A percentile compares a stretch with the other conserved stretches of the same genome.
phyloP scores from a whole-genome alignment of 2,329 filamentous ascomycete species.

The Botrytis hyacinthi region DNA sequence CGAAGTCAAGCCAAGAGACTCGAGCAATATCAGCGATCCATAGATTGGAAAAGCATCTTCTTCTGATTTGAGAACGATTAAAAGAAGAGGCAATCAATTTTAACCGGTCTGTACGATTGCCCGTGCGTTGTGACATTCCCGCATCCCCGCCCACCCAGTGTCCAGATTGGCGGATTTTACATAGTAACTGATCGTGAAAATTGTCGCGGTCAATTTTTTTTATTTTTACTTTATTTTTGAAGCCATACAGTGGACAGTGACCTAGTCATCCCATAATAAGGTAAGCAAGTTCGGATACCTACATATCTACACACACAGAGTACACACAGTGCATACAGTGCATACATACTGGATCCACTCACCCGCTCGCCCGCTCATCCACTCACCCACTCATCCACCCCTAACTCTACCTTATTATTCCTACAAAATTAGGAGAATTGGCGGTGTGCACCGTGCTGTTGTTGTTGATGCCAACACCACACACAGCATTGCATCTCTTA shows the following conservation, averaged over 20 bases:
- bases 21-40: neutral
- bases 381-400: constrained; percentile 19
- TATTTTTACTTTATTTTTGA: neutral
- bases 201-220: constrained; percentile 8
- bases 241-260: constrained; percentile 12
- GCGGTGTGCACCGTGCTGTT: constrained; percentile 31
- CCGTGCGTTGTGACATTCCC: constrained; percentile 35
- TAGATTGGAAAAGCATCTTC: neutral
- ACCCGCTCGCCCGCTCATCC: neutral
- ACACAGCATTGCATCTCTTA: constrained; percentile 12
- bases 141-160: constrained; percentile 28
- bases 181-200: constrained; percentile 26
- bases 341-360: constrained; percentile 16
- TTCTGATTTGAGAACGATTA: constrained; percentile 12
- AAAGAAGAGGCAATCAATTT: constrained; percentile 23
- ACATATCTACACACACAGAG: constrained; percentile 31
- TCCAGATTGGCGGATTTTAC: constrained; percentile 35
- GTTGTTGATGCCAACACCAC: constrained; percentile 18
- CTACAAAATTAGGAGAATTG: constrained; percentile 26
- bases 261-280: constrained; percentile 24
- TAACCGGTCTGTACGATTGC: constrained; percentile 31
- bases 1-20: neutral
- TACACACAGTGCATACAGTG: neutral
- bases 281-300: constrained; percentile 32
- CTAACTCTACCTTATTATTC: constrained; percentile 16